Percentiles rank a stretch among this genome's conserved stretches.
Evolutionary conservation across 495 filamentous ascomycete genomes (phyloP).

Genomic region (Glarea lozoyensis): DNA sequence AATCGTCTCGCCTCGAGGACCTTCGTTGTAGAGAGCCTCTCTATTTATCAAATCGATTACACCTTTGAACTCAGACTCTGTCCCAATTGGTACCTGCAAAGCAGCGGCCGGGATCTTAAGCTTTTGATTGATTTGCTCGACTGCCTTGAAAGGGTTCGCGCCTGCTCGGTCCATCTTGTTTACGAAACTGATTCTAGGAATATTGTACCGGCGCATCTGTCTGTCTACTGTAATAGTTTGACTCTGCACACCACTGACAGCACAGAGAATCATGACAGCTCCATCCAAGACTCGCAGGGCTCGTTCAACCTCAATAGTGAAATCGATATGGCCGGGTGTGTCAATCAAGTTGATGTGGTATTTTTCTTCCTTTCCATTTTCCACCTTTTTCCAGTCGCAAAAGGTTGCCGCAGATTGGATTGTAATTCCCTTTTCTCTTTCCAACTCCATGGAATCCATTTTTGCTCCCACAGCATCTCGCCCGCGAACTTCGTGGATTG

Average conservation of each 20-base stretch:
- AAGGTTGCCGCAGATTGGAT: slow-evolving; percentile 98
- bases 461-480: slow-evolving; percentile 95
- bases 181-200: slow-evolving; percentile 90
- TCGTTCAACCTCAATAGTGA: slow-evolving; percentile 98
- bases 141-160: slow-evolving; percentile 94
- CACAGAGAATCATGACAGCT: slow-evolving; percentile 97
- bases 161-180: slow-evolving; percentile 99
- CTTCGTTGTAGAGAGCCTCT: slow-evolving; percentile 89
- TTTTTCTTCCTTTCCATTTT: slow-evolving; percentile 69
- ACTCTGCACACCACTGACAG: slow-evolving; percentile 92
- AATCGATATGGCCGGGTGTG: slow-evolving; percentile 98
- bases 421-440: slow-evolving; percentile 97
- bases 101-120: slow-evolving; percentile 87
- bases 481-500: slow-evolving; percentile 95
- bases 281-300: slow-evolving; percentile 94
- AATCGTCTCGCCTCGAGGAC: slow-evolving; percentile 62
- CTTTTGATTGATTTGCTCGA: slow-evolving; percentile 95
- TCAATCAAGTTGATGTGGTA: slow-evolving; percentile 99
- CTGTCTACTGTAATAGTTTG: slow-evolving; percentile 98
- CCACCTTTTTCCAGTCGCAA: slow-evolving; percentile 90
- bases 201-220: slow-evolving; percentile 97
- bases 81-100: slow-evolving; percentile 90
- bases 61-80: slow-evolving; percentile 86
- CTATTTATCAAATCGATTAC: slow-evolving; percentile 91
- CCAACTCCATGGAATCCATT: slow-evolving; percentile 99